Percentiles rank a stretch among this genome's conserved stretches.
Evolutionary conservation across 768 basidiomycete genomes (phyloP).

Genomic region (Gyrodon lividus): DNA sequence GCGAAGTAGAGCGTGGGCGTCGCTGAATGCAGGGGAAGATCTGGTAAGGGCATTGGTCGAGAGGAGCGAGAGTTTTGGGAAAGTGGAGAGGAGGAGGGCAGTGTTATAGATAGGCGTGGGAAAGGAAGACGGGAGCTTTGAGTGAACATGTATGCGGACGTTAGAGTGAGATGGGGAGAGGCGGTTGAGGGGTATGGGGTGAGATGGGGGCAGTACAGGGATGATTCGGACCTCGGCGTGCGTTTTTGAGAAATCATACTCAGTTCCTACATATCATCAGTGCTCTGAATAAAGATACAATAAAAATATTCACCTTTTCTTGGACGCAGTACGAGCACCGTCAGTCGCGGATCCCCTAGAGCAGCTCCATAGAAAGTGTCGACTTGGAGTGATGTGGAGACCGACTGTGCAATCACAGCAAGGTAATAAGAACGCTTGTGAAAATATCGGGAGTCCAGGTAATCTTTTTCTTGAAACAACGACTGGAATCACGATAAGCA

Average conservation of each 20-base stretch:
- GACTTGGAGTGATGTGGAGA: constrained; percentile 49
- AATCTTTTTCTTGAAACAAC: constrained; percentile 96
- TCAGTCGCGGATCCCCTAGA: constrained; percentile 60
- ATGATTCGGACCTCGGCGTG: constrained; percentile 74
- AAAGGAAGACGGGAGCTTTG: constrained; percentile 10
- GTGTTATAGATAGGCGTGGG: constrained; percentile 83
- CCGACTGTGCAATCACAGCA: constrained; percentile 66
- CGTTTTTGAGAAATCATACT: constrained; percentile 63
- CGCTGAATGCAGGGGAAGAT: constrained; percentile 56
- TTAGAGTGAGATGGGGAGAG: constrained; percentile 78
- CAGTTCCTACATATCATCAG: constrained; percentile 40
- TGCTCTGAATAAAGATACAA: constrained; percentile 21
- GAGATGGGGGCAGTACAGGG: constrained; percentile 56
- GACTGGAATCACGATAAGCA: constrained; percentile 35
- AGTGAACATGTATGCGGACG: constrained; percentile 41
- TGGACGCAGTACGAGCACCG: constrained; percentile 61
- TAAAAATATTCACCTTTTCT: constrained; percentile 43
- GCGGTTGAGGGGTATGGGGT: constrained; percentile 63
- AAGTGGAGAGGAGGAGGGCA: constrained; percentile 52
- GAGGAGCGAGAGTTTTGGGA: constrained; percentile 37
- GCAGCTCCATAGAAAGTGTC: constrained; percentile 62
- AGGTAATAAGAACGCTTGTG: constrained; percentile 92
- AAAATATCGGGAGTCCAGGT: constrained; percentile 84
- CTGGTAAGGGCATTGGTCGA: constrained; percentile 51
- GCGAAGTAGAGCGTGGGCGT: constrained; percentile 76